Evolutionary conservation across 2,329 filamentous ascomycete species (phyloP), one percentile per base, ranked within the genome.

Genomic region (Dothiorella sarmentorum): DNA sequence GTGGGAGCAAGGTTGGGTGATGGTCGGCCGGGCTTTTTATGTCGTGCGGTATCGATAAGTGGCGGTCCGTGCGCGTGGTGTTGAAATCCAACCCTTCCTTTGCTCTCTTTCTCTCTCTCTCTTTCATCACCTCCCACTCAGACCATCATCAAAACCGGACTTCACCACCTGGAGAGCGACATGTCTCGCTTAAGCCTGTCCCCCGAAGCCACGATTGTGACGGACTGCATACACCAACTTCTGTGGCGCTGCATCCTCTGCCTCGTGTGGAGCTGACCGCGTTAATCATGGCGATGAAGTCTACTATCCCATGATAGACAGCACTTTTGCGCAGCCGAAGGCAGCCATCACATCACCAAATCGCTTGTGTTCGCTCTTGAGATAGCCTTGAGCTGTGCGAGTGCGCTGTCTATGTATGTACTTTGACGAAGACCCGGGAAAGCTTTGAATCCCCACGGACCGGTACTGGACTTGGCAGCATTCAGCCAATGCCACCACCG

Each of bases 11-110:
- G 26, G 1, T 4, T 15, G 24, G 22, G 13, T 1, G 33, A 31
- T 38, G 9, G 47, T 6, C 33, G 47, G 27, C 1, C 17, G 31
- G 5, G 29, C 26, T 6, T 17, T 51, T 11, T 7, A 7, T 29
- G 27, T 29, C 4, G 29, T 20, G 45, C 17, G 18, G 20, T 37
- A 24, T 18, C 15, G 47, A 26, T 37, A 37, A 20, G 18, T 27
- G 29, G 22, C 7, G 17, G 47, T 18, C 47, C 20, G 47, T 52
- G 47, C 47, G 31, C 47, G 15, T 52, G 47, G 47, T 52, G 47
- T 52, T 52, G 47, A 52, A 52, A 52, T 37, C 17, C 31, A 26
- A 20, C 7, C 47, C 31, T 15, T 33, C 7, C 20, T 27, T n/a
- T 9, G 22, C 22, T 26, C n/a, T 35, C 47, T 7, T 24, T 11